These are phyloP conservation scores for Stephania yunnanensis DNA, from an alignment of 164 flowering plant species.

Conservation along the genomic window DNA sequence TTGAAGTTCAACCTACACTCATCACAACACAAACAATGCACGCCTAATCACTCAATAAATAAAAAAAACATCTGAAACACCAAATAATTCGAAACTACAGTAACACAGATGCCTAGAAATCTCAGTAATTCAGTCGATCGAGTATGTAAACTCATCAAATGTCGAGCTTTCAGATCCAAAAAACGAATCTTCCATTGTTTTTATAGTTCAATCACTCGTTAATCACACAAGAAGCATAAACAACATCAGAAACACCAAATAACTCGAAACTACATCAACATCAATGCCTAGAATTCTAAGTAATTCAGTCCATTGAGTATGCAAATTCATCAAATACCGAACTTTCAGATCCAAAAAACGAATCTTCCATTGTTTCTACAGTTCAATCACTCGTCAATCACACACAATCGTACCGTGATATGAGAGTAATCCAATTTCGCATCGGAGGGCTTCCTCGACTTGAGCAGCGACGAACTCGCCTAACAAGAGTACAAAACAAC, in stretches of 20 bases:
- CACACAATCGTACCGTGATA: conserved; percentile 53
- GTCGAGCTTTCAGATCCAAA: no score
- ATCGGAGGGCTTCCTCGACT: conserved; percentile 71
- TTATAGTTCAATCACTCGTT: no score
- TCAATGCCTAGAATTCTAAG: neutral
- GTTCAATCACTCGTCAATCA: no score
- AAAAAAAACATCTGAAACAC: neutral
- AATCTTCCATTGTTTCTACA: no score
- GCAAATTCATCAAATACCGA: no score
- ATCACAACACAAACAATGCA: neutral
- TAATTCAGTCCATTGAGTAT: neutral
- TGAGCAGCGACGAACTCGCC: conserved; percentile 78
- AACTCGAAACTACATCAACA: no score
- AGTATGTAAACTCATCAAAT: no score
- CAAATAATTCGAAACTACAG: no score
- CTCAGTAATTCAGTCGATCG: neutral
- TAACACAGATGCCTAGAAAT: neutral
- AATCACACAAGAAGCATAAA: neutral
- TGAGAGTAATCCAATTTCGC: conserved; percentile 90
- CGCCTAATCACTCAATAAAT: neutral
- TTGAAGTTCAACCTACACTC: conserved; percentile 77
- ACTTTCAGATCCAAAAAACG: no score
- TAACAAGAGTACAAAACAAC: conserved; percentile 16
- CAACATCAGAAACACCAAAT: neutral
- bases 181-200: no score